Percentiles rank a stretch among this genome's conserved stretches.
Evolutionary conservation across 108 stramenopile genomes (phyloP).

Genomic region (Skeletonema marinoi): DNA sequence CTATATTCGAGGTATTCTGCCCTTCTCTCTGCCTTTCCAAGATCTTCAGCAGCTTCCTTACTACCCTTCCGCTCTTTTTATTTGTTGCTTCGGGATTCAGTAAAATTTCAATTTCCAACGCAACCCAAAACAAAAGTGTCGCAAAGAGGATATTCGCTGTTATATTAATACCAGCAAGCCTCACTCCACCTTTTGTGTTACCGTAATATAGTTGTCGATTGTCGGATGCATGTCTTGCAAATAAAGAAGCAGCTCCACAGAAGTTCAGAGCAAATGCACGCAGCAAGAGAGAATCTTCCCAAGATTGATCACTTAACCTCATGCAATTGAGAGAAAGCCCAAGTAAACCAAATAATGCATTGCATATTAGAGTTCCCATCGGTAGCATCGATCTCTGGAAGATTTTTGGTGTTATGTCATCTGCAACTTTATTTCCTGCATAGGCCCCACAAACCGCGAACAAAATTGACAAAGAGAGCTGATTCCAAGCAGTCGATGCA

Average conservation of each 20-base stretch:
- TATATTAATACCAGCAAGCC: constrained; percentile 18
- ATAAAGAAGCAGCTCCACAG: constrained; percentile 43
- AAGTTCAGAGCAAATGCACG: constrained; percentile 35
- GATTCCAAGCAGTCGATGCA: neutral
- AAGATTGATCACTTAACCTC: constrained; percentile 14
- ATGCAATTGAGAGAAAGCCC: constrained; percentile 21
- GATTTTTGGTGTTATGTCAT: neutral
- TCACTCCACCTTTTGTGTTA: constrained; percentile 7
- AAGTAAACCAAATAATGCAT: constrained; percentile 30
- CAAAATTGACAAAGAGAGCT: neutral
- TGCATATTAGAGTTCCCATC: constrained; percentile 38
- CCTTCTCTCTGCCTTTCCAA: neutral
- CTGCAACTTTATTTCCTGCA: neutral
- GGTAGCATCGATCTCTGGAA: constrained; percentile 3
- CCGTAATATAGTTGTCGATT: constrained; percentile 19
- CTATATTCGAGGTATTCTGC: neutral
- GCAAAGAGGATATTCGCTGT: constrained; percentile 37
- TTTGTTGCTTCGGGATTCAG: neutral
- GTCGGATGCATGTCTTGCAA: constrained; percentile 38
- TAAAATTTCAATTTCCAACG: constrained; percentile 24
- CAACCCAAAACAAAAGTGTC: constrained; percentile 38
- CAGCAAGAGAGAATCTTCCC: constrained; percentile 22
- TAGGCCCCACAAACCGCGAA: neutral
- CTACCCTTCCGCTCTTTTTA: constrained; percentile 6
- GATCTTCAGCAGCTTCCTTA: constrained; percentile 8